Conservation (phyloP, 139 green algal genomes). For the Chlamydomonas sp. region DNA sequence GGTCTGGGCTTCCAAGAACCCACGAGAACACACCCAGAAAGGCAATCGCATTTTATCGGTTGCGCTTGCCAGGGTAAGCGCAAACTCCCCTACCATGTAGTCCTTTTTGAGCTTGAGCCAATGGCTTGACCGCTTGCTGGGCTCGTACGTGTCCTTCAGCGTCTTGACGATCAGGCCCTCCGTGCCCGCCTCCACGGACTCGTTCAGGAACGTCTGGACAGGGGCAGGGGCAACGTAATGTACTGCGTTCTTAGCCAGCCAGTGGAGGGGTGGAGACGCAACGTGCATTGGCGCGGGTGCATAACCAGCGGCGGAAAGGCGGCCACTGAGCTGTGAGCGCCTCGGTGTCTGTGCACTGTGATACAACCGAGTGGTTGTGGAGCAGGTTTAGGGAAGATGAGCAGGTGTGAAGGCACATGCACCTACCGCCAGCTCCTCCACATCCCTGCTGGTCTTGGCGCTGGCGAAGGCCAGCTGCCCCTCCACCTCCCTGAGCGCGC, state of each 20-base stretch:
- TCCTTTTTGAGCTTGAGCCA: constrained; percentile 99
- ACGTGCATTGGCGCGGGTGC: not conserved
- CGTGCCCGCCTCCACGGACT: constrained; percentile 85
- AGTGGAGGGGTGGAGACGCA: not conserved
- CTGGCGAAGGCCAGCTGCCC: constrained; percentile 89
- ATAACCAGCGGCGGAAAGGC: not conserved
- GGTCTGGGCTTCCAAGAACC: too few species aligned
- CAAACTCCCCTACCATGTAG: constrained; percentile 78
- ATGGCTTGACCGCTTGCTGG: constrained; percentile 84
- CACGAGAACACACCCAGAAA: too few species aligned
- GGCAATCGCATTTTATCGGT: too few species aligned
- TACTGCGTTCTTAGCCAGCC: not conserved
- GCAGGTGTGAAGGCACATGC: not conserved
- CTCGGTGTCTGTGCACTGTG: not conserved
- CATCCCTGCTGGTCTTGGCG: constrained; percentile 77
- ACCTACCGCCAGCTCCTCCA: constrained; percentile 85
- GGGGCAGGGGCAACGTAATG: not conserved
- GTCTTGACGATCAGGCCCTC: constrained; percentile 99
- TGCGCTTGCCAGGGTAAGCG: too few species aligned
- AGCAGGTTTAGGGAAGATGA: not conserved
- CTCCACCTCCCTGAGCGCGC: constrained; percentile 63
- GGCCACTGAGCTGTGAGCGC: not conserved
- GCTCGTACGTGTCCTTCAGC: constrained; percentile 92
- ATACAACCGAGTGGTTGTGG: not conserved
- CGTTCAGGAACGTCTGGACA: constrained; percentile 88